Base-by-base conservation (phyloP, 176 grass and related monocot species). In the Chloris gayana region DNA sequence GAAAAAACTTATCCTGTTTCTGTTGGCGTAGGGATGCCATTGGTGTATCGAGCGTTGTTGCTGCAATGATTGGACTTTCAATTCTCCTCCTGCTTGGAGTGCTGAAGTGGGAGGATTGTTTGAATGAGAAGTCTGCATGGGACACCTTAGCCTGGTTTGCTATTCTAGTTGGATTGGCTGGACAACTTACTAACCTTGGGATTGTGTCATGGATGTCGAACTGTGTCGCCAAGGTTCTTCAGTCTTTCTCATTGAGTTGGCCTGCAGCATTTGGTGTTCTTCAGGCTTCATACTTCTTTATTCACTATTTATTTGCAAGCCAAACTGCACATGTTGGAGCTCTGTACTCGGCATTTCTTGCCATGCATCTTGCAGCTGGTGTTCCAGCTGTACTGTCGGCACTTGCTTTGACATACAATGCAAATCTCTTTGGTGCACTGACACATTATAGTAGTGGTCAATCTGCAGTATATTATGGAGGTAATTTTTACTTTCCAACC, bases 81-180 rank as follows among this genome's bases (percentile, higher is more conserved):
- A 90, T 90, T 82, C 92, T 99, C 67, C 92, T 99, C 75, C 75
- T 95, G 44, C 82, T 95, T 66, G 96, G 96, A 59, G 92, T 99
- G 63, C 78, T 95, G 60, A 85, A 95, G 58, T 99, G 92, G 96
- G 96, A 99, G 51, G 96, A 93, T 49, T 95, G 96, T 67, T 83
- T 99, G 75, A 93, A 83, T 84, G 96, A 99, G 85, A 99, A 95
- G 64, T 95, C 96, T 60, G 96, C 92, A 73, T 95, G 92, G 92
- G 96, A 99, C 86, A 99, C 92, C 39, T 89, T 99, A 70, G 88
- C 88, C 81, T 99, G 92, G 96, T 99, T 99, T 91, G 96, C 96
- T 68, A 89, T 99, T 85, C 85, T 99, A 78, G 96, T 99, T 53
- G 96, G 96, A 86, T 89, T 99, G 90, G 92, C 96, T 5, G 92